Conservation (phyloP, 2,329 filamentous ascomycete species). For the Cordyceps fumosorosea region DNA sequence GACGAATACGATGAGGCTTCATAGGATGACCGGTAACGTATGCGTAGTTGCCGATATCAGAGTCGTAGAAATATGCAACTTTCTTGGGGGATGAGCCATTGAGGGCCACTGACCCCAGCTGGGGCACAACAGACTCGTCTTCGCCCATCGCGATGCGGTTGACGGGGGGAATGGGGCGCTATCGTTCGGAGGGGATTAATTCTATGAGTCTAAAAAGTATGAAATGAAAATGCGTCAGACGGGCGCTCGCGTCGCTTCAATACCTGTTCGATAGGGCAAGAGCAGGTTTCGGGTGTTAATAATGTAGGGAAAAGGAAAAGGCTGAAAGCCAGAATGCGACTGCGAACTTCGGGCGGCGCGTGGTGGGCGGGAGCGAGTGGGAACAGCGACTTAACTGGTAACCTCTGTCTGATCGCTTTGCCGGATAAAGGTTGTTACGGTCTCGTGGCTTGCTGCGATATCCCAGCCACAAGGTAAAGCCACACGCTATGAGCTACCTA, state of each 20-base stretch:
- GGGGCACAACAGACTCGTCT: constrained; percentile 27
- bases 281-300: not conserved
- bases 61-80: constrained; percentile 97
- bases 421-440: constrained; percentile 12
- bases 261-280: not conserved
- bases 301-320: not conserved
- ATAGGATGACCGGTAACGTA: constrained; percentile 96
- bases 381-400: not conserved
- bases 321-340: constrained; percentile 2
- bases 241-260: not conserved
- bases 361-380: not conserved
- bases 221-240: not conserved
- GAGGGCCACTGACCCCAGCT: constrained; percentile 41
- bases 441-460: not conserved
- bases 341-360: constrained; percentile 3
- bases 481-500: not conserved
- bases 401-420: not conserved
- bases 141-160: constrained; percentile 28
- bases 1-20: constrained; percentile 93
- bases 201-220: not conserved
- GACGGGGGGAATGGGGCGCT: not conserved
- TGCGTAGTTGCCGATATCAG: constrained; percentile 95
- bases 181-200: not conserved
- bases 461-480: not conserved
- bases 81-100: constrained; percentile 57